Base-by-base conservation (phyloP, 2,329 filamentous ascomycete species). In the Verticillium tricorpus region DNA sequence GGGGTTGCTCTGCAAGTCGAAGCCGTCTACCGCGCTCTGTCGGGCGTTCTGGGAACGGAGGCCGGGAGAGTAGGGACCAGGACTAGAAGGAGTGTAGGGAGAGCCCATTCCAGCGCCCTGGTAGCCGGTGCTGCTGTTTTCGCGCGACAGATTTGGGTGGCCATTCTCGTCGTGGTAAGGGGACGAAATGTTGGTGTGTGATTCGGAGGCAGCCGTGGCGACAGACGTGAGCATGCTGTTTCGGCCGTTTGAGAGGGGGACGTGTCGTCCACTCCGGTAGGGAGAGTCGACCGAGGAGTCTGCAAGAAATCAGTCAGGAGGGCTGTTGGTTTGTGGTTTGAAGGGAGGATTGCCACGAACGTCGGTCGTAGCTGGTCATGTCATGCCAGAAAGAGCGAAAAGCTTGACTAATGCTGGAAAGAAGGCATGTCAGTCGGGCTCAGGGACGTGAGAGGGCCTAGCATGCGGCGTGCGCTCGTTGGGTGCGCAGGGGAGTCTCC, bases 371-470 rank as follows among this genome's bases (percentile, higher is more conserved):
- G 69, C 86, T 89, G 77, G 86, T 89, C 85, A 89, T 95, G 69
- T 90, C 87, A 83, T 98, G 95, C 95, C 95, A 99, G 80, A 99
- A 94, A 65, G 90, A 91, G 78, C 90, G 90, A 78, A 95, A 90
- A 77, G 89, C 87, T 69, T 84, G 84, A 69, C 86, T 84, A 72
- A 94, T 76, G 71, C 89, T 89, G 68, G 52, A 68, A 57, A 15
- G 32, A 50, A 14, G 9, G 2, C n/a, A 22, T n/a, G 45, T 50
- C 22, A 50, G 45, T 14, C 22, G 45, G 19, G 9, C 22, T 8
- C 11, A 22, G n/a, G 8, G 9, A 25, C n/a, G 2, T 7, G 19
- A 11, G 19, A 50, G 45, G 8, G 45, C n/a, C 8, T n/a, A 9
- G 25, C 22, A 28, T n/a, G n/a, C 12, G 45, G 19, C 9, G 45